Evolutionary conservation across 2,329 filamentous ascomycete species (phyloP), one percentile per base, ranked within the genome.

Genomic region (Trichoderma asperellum): DNA sequence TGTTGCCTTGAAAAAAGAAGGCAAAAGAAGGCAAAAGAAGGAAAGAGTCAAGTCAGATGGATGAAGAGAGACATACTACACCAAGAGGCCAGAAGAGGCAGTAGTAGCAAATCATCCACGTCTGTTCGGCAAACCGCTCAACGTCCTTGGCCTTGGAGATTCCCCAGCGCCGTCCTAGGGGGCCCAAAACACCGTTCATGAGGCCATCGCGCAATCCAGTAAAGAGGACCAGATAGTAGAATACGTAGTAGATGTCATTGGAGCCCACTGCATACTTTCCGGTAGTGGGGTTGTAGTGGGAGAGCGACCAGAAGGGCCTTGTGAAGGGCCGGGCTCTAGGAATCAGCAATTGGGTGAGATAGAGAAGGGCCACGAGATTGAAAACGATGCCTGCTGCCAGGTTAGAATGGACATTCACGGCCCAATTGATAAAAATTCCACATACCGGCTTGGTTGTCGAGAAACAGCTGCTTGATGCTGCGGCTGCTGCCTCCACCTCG

Each of bases 91-190:
- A 97, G 78, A 94, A 94, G 68, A 90, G 82, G 58, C 83, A 83
- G 80, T 94, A 95, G 82, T 97, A 97, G 61, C 95, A 80, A 69
- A 96, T 82, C 77, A 97, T 85, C 92, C 94, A 98, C 57, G 90
- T 92, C 82, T 99, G 96, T 82, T 99, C 96, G 71, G 93, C 93
- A 81, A 98, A 96, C 70, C 95, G 88, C 58, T 92, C 88, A 68
- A 91, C 83, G 59, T 89, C 88, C 82, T 97, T 97, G 77, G 83
- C 85, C 76, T 90, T 91, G 74, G 86, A 85, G 74, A 97, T 87
- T 47, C 95, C 94, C 72, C 87, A 86, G 52, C 84, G 81, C 71
- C 87, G 88, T 40, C 91, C 94, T 67, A 96, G 81, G 5, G 95
- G 95, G 29, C 88, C 88, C 57, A 98, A 85, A 14, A 96, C 76